phyloP scores from a whole-genome alignment of 495 filamentous ascomycete genomes.

The Apodospora peruviana region DNA sequence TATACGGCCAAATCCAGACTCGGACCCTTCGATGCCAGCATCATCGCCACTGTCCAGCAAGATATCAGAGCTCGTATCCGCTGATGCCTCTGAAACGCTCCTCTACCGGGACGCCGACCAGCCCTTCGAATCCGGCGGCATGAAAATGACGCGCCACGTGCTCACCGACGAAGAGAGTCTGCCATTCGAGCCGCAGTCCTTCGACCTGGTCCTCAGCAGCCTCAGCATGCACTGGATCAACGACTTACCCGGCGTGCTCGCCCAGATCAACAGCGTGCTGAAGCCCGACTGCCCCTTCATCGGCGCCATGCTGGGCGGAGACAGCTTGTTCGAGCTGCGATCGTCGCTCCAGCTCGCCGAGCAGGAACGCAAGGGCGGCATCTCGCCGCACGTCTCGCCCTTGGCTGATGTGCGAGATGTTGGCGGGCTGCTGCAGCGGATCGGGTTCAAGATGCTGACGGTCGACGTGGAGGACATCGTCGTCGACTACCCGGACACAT shows the following conservation, averaged over 20 bases:
- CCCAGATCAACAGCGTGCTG: slow-evolving; percentile 73
- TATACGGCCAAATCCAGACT: slow-evolving; percentile 60
- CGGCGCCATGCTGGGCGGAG: slow-evolving; percentile 92
- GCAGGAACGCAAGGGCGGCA: slow-evolving; percentile 78
- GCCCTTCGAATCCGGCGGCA: slow-evolving; percentile 68
- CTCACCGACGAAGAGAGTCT: slow-evolving; percentile 65
- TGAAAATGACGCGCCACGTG: slow-evolving; percentile 66
- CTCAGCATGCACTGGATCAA: slow-evolving; percentile 97
- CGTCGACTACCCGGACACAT: slow-evolving; percentile 89
- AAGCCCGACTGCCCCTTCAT: slow-evolving; percentile 92
- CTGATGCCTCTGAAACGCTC: slow-evolving; percentile 71
- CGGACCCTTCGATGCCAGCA: slow-evolving; percentile 41
- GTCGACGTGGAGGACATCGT: slow-evolving; percentile 97
- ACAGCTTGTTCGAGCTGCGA: slow-evolving; percentile 89
- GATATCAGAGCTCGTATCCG: slow-evolving; percentile 66
- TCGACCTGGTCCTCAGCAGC: slow-evolving; percentile 84
- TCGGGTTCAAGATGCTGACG: slow-evolving; percentile 92
- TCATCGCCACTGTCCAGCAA: slow-evolving; percentile 60
- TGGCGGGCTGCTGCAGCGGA: slow-evolving; percentile 76
- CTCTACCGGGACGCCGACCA: slow-evolving; percentile 77
- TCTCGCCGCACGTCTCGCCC: slow-evolving; percentile 80
- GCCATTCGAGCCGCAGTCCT: slow-evolving; percentile 69
- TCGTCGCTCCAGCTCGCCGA: slow-evolving; percentile 92
- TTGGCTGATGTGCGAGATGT: slow-evolving; percentile 90
- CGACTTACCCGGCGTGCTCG: slow-evolving; percentile 77